Evolutionary conservation across 805 yeast genomes (phyloP).

Genomic region (Lachancea fermentati): DNA sequence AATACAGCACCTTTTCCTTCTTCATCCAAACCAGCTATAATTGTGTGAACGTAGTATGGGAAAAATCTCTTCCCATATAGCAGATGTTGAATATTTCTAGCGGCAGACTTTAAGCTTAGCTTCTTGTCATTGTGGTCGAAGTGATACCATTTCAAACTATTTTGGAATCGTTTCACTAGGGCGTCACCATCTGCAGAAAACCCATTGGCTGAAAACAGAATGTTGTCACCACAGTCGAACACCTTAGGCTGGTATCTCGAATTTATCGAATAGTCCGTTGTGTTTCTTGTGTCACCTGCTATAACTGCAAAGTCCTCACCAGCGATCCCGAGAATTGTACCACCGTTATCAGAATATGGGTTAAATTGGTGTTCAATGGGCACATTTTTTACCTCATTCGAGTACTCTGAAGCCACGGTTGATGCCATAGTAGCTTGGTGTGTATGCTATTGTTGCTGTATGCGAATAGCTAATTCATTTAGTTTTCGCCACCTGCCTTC

Average conservation of each 20-base stretch:
- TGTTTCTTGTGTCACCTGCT: slow-evolving; percentile 98
- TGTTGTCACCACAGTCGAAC: slow-evolving; percentile 79
- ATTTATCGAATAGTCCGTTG: slow-evolving; percentile 88
- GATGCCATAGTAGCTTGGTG: slow-evolving; percentile 14
- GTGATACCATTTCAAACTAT: slow-evolving; percentile 80
- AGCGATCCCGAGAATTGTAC: slow-evolving; percentile 95
- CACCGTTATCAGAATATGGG: slow-evolving; percentile 94
- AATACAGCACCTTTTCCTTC: slow-evolving; percentile 90
- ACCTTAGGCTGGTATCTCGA: slow-evolving; percentile 90
- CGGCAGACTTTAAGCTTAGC: slow-evolving; percentile 66
- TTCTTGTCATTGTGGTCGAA: slow-evolving; percentile 72
- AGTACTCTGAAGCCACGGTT: slow-evolving; percentile 63
- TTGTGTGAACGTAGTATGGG: slow-evolving; percentile 94
- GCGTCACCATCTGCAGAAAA: slow-evolving; percentile 94
- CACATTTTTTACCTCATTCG: slow-evolving; percentile 42
- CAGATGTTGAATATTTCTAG: slow-evolving; percentile 84
- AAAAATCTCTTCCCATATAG: slow-evolving; percentile 90
- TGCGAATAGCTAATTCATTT: background rate
- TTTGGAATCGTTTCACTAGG: slow-evolving; percentile 64
- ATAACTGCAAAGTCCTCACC: slow-evolving; percentile 95
- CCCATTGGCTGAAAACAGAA: slow-evolving; percentile 89
- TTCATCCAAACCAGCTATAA: slow-evolving; percentile 85
- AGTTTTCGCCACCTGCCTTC: background rate
- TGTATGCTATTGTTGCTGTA: background rate
- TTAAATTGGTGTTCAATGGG: slow-evolving; percentile 92